These are phyloP conservation scores for Salvia hispanica DNA, from an alignment of 257 asterid species.

Conservation along the genomic window DNA sequence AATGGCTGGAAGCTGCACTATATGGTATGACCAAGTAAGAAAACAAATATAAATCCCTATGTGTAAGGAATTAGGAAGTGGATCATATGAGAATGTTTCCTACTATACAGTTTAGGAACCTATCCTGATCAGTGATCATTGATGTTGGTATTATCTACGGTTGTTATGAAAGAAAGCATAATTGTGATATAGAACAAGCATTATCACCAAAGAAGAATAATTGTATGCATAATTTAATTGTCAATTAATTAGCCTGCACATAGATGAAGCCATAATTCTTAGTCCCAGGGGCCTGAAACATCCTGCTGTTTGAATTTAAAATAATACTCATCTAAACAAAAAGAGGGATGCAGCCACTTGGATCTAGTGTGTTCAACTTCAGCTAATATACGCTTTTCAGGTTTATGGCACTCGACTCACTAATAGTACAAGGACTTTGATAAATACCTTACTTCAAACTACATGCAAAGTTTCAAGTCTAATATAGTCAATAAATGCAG, in stretches of 20 bases:
- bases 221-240: neutral
- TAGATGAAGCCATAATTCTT: neutral
- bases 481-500: neutral
- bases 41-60: constrained; percentile 9
- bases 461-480: neutral
- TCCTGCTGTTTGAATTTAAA: neutral
- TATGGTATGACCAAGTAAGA: constrained; percentile 28
- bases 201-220: too few species aligned
- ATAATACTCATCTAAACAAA: neutral
- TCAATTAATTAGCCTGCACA: neutral
- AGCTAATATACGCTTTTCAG: neutral
- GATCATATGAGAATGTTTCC: too few species aligned
- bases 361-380: constrained; percentile 23
- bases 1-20: constrained; percentile 89
- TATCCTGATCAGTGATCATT: too few species aligned
- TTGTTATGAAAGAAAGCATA: too few species aligned
- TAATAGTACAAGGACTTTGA: constrained; percentile 5
- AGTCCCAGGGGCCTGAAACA: neutral
- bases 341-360: neutral
- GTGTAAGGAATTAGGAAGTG: too few species aligned
- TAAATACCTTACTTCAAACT: neutral
- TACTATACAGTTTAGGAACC: too few species aligned
- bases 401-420: constrained; percentile 2
- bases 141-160: too few species aligned
- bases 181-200: too few species aligned